Conservation (phyloP, 2,329 filamentous ascomycete genomes). For the Aureobasidium lini region DNA sequence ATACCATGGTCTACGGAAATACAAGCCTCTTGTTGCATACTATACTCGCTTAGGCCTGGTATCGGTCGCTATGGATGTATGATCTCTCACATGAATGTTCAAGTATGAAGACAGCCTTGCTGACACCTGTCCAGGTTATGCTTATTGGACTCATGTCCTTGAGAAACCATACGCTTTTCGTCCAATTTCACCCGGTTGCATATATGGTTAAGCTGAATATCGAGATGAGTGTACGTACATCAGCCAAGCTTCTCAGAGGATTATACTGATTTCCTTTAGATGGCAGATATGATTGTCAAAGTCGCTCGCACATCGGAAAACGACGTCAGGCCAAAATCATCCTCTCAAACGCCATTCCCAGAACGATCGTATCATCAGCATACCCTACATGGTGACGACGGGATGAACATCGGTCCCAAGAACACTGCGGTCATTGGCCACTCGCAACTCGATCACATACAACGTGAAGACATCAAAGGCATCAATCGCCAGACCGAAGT, state of each 20-base stretch:
- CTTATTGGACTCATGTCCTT: conserved; percentile 13
- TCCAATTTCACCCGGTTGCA: conserved; percentile 40
- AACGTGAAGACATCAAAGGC: conserved; percentile 6
- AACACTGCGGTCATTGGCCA: neutral
- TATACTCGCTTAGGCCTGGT: conserved; percentile 44
- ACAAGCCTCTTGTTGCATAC: conserved; percentile 42
- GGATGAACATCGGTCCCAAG: neutral
- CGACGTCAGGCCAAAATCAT: neutral
- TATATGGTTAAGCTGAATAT: conserved; percentile 45
- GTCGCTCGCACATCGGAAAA: conserved; percentile 20
- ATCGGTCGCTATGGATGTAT: conserved; percentile 42
- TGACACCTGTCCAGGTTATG: neutral
- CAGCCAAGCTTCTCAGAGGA: neutral
- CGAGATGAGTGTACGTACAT: conserved; percentile 33
- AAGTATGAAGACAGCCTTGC: neutral
- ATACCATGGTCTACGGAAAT: conserved; percentile 42
- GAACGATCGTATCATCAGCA: neutral
- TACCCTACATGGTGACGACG: neutral
- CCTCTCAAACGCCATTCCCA: neutral
- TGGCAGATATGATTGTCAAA: conserved; percentile 38
- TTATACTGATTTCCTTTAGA: neutral
- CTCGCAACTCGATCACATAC: neutral
- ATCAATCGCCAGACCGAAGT: conserved; percentile 5
- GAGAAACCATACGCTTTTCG: conserved; percentile 26
- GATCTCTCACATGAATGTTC: neutral